A percentile compares a stretch with the other conserved stretches of the same genome.
These are phyloP conservation scores for Ceratocystis harringtonii DNA, from an alignment of 2,329 filamentous ascomycete genomes.

Conservation along the genomic window DNA sequence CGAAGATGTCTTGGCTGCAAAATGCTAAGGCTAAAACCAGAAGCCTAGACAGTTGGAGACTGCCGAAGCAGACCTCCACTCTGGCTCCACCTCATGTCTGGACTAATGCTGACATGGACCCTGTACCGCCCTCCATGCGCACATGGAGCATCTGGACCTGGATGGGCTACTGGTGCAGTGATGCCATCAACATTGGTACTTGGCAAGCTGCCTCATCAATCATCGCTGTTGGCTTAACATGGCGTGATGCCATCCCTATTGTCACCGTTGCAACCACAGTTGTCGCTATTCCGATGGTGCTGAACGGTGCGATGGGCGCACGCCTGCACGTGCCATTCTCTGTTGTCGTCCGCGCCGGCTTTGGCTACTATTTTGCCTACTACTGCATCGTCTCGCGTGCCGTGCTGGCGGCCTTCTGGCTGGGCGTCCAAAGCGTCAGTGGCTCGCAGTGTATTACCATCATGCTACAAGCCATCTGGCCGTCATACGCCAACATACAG, in stretches of 20 bases:
- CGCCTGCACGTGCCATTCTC: slow-evolving; percentile 30
- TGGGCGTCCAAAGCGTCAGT: slow-evolving; percentile 30
- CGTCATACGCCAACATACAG: slow-evolving; percentile 26
- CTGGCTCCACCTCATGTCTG: slow-evolving; percentile 18
- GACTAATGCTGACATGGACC: slow-evolving; percentile 28
- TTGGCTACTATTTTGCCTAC: slow-evolving; percentile 30
- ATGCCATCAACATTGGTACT: slow-evolving; percentile 20
- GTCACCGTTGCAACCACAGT: slow-evolving; percentile 31
- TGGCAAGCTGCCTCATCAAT: slow-evolving; percentile 23
- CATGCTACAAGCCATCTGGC: slow-evolving; percentile 26
- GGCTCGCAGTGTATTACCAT: slow-evolving; percentile 22
- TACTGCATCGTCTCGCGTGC: slow-evolving; percentile 28
- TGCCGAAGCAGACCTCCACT: slow-evolving; percentile 16
- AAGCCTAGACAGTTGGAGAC: slow-evolving; percentile 10
- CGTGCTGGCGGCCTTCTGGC: slow-evolving; percentile 33
- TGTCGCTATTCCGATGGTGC: slow-evolving; percentile 30
- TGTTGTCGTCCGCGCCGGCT: slow-evolving; percentile 28
- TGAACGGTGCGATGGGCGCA: slow-evolving; percentile 29
- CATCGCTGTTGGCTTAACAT: slow-evolving; percentile 31
- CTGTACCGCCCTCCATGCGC: slow-evolving; percentile 26
- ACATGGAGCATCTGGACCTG: slow-evolving; percentile 32
- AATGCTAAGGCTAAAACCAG: slow-evolving; percentile 14
- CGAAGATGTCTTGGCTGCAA: slow-evolving; percentile 13
- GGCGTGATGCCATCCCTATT: slow-evolving; percentile 31
- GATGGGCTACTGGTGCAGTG: slow-evolving; percentile 35